Percentiles rank a stretch among this genome's conserved stretches.
phyloP scores from a whole-genome alignment of 2,329 filamentous ascomycete genomes.

The Dactylellina leptospora region DNA sequence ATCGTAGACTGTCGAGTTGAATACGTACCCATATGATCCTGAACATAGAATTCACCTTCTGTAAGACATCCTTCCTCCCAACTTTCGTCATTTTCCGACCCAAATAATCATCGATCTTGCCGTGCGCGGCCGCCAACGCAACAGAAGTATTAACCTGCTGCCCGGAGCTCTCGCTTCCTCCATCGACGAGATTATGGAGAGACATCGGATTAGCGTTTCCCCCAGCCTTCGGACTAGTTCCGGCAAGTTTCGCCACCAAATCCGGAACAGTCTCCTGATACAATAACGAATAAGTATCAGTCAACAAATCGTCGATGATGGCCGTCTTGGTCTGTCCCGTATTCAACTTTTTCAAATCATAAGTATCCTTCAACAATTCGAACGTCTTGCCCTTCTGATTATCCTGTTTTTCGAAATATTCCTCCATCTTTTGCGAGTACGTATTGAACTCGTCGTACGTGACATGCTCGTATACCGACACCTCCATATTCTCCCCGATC shows the following conservation, averaged over 20 bases:
- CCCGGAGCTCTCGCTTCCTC: conserved; percentile 17
- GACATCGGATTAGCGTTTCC: conserved; percentile 58
- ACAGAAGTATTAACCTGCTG: conserved; percentile 43
- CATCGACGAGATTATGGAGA: conserved; percentile 56
- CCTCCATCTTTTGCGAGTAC: conserved; percentile 69
- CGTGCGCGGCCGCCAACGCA: conserved; percentile 51
- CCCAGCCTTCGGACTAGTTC: conserved; percentile 62
- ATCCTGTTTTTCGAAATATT: conserved; percentile 60
- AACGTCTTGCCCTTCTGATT: conserved; percentile 62
- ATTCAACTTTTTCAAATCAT: conserved; percentile 81
- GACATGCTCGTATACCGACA: conserved; percentile 71
- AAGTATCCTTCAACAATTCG: conserved; percentile 72
- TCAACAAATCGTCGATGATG: conserved; percentile 90
- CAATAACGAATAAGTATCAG: conserved; percentile 83
- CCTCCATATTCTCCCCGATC: conserved; percentile 71
- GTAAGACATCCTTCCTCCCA: conserved; percentile 55
- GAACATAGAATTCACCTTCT: conserved; percentile 54
- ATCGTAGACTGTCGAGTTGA: neutral
- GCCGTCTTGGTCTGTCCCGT: conserved; percentile 84
- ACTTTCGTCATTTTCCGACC: conserved; percentile 56
- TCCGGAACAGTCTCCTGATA: conserved; percentile 73
- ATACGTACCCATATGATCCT: conserved; percentile 45
- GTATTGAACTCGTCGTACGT: conserved; percentile 72
- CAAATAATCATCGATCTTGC: conserved; percentile 55
- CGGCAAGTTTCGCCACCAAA: conserved; percentile 63